Evolutionary conservation across 2,329 filamentous ascomycete genomes (phyloP).

Genomic region (Paecilomyces sp.): DNA sequence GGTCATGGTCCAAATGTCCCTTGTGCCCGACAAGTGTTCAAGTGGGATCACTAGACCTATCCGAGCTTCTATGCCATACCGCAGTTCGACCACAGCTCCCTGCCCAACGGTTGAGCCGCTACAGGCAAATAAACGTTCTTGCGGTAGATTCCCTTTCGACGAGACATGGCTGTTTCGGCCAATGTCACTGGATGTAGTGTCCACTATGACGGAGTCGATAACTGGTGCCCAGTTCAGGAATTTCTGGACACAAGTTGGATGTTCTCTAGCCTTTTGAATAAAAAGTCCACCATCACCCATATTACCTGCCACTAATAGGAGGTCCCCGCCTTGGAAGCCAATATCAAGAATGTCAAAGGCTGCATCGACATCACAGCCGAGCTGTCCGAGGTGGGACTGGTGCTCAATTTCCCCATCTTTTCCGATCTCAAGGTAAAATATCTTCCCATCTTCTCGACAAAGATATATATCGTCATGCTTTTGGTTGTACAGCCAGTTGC

Average conservation of each 20-base stretch:
- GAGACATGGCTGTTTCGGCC: not conserved
- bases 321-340: conserved; percentile 61
- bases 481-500: conserved; percentile 55
- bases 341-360: conserved; percentile 67
- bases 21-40: conserved; percentile 33
- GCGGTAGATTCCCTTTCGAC: conserved; percentile 18
- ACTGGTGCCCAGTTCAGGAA: conserved; percentile 57
- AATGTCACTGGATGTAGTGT: conserved; percentile 6
- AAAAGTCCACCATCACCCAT: conserved; percentile 72
- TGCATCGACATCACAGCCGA: conserved; percentile 67
- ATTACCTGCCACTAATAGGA: conserved; percentile 73
- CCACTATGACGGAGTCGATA: conserved; percentile 37
- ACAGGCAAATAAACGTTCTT: conserved; percentile 60
- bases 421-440: conserved; percentile 65
- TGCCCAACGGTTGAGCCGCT: conserved; percentile 53
- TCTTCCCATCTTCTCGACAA: conserved; percentile 76
- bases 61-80: conserved; percentile 62
- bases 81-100: conserved; percentile 61
- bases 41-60: conserved; percentile 44
- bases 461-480: conserved; percentile 75
- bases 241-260: conserved; percentile 48
- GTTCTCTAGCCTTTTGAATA: conserved; percentile 55
- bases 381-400: conserved; percentile 55
- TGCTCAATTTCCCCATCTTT: conserved; percentile 48
- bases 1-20: conserved; percentile 38